Evolutionary conservation across 306 rosid genomes (phyloP).

Genomic region (Rosa chinensis): DNA sequence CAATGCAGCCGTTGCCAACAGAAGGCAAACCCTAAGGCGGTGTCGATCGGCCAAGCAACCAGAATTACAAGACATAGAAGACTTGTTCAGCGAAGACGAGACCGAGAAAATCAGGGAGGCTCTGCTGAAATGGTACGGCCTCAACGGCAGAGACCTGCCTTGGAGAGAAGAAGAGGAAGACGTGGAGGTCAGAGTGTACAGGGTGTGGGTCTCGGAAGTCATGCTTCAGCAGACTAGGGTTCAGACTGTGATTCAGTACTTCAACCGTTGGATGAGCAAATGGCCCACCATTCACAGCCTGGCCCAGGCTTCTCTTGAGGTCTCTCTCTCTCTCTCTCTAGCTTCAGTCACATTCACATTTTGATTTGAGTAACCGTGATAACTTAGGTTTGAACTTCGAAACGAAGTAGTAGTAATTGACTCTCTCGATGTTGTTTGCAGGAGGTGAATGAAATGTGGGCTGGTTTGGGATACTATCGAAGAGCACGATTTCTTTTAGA

Average conservation of each 20-base stretch:
- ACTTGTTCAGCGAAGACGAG: constrained; percentile 52
- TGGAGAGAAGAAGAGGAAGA: constrained; percentile 53
- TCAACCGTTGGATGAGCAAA: constrained; percentile 72
- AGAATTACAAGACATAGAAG: constrained; percentile 55
- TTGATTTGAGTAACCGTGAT: not conserved
- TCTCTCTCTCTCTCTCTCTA: not conserved
- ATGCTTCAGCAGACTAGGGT: constrained; percentile 95
- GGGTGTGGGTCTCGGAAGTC: constrained; percentile 88
- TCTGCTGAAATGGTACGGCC: constrained; percentile 73
- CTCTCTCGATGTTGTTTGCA: constrained; percentile 27
- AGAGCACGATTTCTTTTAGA: constrained; percentile 89
- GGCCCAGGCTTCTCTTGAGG: constrained; percentile 84
- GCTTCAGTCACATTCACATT: not conserved
- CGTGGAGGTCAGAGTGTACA: constrained; percentile 58
- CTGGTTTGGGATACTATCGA: constrained; percentile 93
- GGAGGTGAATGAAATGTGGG: constrained; percentile 98
- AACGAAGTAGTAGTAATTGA: not conserved
- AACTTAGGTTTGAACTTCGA: too few species aligned
- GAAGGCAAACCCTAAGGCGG: constrained; percentile 1
- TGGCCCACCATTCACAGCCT: constrained; percentile 83
- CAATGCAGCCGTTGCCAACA: not conserved
- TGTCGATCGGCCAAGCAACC: not conserved
- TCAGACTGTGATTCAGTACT: constrained; percentile 73
- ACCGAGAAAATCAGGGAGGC: constrained; percentile 43
- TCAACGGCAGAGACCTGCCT: constrained; percentile 72